Base-by-base conservation (phyloP, 805 yeast species). In the Candida insectalens region DNA sequence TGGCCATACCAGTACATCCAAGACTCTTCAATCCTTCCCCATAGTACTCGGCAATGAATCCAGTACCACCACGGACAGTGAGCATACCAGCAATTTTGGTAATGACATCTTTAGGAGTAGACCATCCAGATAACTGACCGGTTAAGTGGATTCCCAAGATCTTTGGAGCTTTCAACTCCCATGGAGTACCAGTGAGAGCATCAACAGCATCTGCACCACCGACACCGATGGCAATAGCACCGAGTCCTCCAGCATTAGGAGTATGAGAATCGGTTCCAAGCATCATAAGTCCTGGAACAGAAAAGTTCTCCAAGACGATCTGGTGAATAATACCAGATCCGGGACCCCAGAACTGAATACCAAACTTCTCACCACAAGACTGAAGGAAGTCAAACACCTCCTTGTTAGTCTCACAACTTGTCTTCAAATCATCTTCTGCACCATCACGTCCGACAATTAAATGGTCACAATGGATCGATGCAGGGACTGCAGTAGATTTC, bases 161-260 rank as follows among this genome's bases (percentile, higher is more conserved):
- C 69, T 83, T 85, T 55, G 97, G 97, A 40, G 96, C 96, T 72
- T 88, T 88, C 57, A 88, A 76, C 68, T 88, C 97, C 97, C 97
- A 88, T 37, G 97, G 81, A 46, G 85, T 72, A 55, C 82, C 81
- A 41, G 96, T 83, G 78, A 88, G 75, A 41, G 85, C 96, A 60
- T 88, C 97, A 48, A 88, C 97, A 43, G 96, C 96, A 62, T 88
- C 97, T 47, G 97, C 97, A 74, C 97, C 97, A 71, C 96, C 97
- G 48, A 89, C 96, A 74, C 96, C 97, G 49, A 88, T 88, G 47
- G 96, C 96, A 54, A 88, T 75, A 67, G 84, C 94, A 68, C 96
- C 96, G 55, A 88, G 73, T 66, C 96, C 96, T 71, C 96, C 96
- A 39, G 96, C 96, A 62, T 88, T 88, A 41, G 96, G 96, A 50